Base-by-base conservation (phyloP, 2,329 filamentous ascomycete species). In the Orbilia blumenaviensis region DNA sequence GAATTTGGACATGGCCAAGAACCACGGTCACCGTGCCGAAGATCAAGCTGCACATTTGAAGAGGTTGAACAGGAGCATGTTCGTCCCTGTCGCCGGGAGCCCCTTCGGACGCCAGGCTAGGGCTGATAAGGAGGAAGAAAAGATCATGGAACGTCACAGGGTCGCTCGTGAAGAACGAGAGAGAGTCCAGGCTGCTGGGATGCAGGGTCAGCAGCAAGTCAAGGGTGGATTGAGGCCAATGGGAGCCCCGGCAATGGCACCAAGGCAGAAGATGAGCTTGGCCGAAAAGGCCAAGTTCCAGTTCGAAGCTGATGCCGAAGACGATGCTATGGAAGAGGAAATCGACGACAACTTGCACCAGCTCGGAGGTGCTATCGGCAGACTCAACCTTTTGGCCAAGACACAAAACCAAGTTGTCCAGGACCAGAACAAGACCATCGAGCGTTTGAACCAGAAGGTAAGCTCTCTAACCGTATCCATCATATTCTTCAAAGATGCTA, bases 61-160 rank as follows among this genome's bases (percentile, higher is more conserved):
- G 84, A 92, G 88, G 0, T 85, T 96, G 58, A 96, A 97, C 83
- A 87, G 91, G 78, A 93, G 90, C 84, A 96, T 97, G 93, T 97
- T 97, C 81, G 91, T 92, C 3, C 88, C 94, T 21, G 91, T 93
- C 80, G 90, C 94, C 25, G 86, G 86, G 63, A 93, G 93, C 80
- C 91, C 91, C 0, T 92, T 97, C 82, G 95, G 92, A 0, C 89
- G 88, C 12, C 89, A 88, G 77, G 87, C 87, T 78, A 87, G 90
- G 48, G 87, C 87, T 27, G 85, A 86, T 66, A 88, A 88, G 69
- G 87, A 88, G 42, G 92, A 95, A 78, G 86, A 90, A 60, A 86
- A 88, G 66, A 87, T 92, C 48, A 85, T 96, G 80, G 88, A 90
- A 50, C 90, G 90, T 69, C 88, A 92, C 80, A 87, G 89, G 34